Evolutionary conservation across 2,329 filamentous ascomycete species (phyloP).

Genomic region (Cladorrhinum sp.): DNA sequence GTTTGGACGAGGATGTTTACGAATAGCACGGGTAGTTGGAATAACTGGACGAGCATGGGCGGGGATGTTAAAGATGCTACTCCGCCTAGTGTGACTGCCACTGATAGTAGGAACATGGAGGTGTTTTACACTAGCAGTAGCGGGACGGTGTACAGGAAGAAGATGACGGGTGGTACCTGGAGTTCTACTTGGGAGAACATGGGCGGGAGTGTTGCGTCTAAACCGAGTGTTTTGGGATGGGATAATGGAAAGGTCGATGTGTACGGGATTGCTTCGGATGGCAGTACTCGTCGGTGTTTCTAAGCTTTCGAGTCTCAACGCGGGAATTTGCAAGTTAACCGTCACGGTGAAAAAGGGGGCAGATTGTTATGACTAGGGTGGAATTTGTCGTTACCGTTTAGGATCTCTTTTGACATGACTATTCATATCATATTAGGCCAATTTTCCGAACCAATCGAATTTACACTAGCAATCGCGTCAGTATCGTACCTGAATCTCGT

Average conservation of each 20-base stretch:
- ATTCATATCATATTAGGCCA: too few species aligned
- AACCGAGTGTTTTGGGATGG: slow-evolving; percentile 21
- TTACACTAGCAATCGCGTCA: too few species aligned
- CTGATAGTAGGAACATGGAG: slow-evolving; percentile 22
- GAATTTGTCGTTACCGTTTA: too few species aligned
- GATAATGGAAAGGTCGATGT: slow-evolving; percentile 24
- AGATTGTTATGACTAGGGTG: too few species aligned
- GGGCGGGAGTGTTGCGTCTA: slow-evolving; percentile 28
- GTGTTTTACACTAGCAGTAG: slow-evolving; percentile 24
- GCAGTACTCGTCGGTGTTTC: slow-evolving; percentile 21
- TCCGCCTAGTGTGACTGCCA: slow-evolving; percentile 23
- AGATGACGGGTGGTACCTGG: slow-evolving; percentile 21
- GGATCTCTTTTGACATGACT: too few species aligned
- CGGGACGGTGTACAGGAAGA: slow-evolving; percentile 22
- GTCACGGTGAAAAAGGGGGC: too few species aligned
- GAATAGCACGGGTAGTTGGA: slow-evolving; percentile 19
- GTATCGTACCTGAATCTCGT: too few species aligned
- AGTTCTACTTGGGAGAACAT: slow-evolving; percentile 30
- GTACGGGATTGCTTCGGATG: slow-evolving; percentile 21
- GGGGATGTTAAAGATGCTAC: slow-evolving; percentile 21
- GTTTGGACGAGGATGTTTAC: slow-evolving; percentile 27
- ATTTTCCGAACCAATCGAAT: too few species aligned
- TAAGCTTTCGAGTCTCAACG: not conserved
- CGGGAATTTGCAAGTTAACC: not conserved
- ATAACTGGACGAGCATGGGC: slow-evolving; percentile 25